Percentiles rank a stretch among this genome's conserved stretches.
Conservation (phyloP, 441 rosid genomes). For the Gossypium davidsonii region DNA sequence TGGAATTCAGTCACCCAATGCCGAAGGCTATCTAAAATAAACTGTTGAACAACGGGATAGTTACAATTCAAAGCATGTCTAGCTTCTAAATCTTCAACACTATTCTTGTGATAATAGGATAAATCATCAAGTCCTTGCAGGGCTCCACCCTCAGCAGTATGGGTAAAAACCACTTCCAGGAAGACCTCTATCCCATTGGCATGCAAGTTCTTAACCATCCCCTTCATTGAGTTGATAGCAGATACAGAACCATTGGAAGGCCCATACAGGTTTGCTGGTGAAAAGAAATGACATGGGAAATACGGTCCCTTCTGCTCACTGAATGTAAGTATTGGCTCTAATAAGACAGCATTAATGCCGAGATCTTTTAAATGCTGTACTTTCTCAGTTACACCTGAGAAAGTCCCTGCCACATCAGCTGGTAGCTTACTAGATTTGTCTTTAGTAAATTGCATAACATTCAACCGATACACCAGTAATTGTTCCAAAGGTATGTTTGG, state of each 20-base stretch:
- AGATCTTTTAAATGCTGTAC: slow-evolving; percentile 57
- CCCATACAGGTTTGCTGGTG: slow-evolving; percentile 48
- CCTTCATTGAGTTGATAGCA: slow-evolving; percentile 64
- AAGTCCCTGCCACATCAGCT: slow-evolving; percentile 61
- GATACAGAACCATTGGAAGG: slow-evolving; percentile 47
- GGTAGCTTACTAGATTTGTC: slow-evolving; percentile 60
- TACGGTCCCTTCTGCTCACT: slow-evolving; percentile 64
- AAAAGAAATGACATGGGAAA: slow-evolving; percentile 72
- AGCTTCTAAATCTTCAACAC: slow-evolving; percentile 28
- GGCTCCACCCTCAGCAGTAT: slow-evolving; percentile 54
- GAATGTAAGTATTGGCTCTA: slow-evolving; percentile 78
- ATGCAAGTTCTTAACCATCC: slow-evolving; percentile 79
- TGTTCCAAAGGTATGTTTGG: slow-evolving; percentile 63
- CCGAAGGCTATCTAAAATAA: slow-evolving; percentile 69
- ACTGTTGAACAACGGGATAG: slow-evolving; percentile 59
- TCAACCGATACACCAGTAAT: slow-evolving; percentile 63
- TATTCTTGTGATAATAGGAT: slow-evolving; percentile 43
- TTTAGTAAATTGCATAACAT: slow-evolving; percentile 64
- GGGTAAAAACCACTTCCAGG: slow-evolving; percentile 72
- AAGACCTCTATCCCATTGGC: slow-evolving; percentile 71
- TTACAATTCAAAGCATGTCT: slow-evolving; percentile 62
- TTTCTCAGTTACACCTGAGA: slow-evolving; percentile 70
- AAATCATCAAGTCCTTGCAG: slow-evolving; percentile 69
- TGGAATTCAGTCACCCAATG: slow-evolving; percentile 82
- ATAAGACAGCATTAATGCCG: slow-evolving; percentile 68